phyloP scores from a whole-genome alignment of 148 eudicot genomes.

The Fagopyrum homotropicum region DNA sequence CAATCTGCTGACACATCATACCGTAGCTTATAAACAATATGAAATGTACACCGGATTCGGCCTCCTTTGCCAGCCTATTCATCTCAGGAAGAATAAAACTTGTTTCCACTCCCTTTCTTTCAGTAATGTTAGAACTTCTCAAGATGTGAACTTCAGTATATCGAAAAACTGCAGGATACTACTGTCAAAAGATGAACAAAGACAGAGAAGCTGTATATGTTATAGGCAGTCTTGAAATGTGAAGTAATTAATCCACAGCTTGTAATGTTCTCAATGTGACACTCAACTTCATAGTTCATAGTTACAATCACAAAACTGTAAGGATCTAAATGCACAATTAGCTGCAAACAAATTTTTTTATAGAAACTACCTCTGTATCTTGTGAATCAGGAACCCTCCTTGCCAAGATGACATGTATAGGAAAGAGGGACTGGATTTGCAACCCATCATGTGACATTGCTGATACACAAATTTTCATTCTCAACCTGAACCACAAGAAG shows the following conservation, averaged over 20 bases:
- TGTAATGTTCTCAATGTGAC: not conserved
- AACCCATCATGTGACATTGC: slow-evolving; percentile 40
- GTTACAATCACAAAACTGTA: not conserved
- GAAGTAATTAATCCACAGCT: slow-evolving; percentile 1
- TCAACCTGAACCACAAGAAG: slow-evolving; percentile 40
- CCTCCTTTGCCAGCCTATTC: slow-evolving; percentile 63
- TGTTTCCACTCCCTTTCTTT: slow-evolving; percentile 41
- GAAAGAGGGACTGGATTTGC: slow-evolving; percentile 50
- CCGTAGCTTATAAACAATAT: slow-evolving; percentile 79
- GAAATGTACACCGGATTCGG: slow-evolving; percentile 53
- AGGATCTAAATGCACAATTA: not conserved
- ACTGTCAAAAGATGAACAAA: slow-evolving; percentile 39
- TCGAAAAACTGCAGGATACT: slow-evolving; percentile 75
- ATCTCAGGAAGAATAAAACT: slow-evolving; percentile 81
- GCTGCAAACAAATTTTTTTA: slow-evolving; percentile 2
- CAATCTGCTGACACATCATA: slow-evolving; percentile 27
- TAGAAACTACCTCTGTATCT: slow-evolving; percentile 47
- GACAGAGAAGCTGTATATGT: slow-evolving; percentile 9
- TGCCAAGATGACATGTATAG: slow-evolving; percentile 70
- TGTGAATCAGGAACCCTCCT: slow-evolving; percentile 41
- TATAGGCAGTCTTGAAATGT: slow-evolving; percentile 2
- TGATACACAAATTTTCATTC: slow-evolving; percentile 63
- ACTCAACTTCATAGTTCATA: not conserved
- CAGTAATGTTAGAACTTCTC: slow-evolving; percentile 36
- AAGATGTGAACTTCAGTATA: slow-evolving; percentile 52